Base-by-base conservation (phyloP, 306 rosid genomes). In the Malus fusca region DNA sequence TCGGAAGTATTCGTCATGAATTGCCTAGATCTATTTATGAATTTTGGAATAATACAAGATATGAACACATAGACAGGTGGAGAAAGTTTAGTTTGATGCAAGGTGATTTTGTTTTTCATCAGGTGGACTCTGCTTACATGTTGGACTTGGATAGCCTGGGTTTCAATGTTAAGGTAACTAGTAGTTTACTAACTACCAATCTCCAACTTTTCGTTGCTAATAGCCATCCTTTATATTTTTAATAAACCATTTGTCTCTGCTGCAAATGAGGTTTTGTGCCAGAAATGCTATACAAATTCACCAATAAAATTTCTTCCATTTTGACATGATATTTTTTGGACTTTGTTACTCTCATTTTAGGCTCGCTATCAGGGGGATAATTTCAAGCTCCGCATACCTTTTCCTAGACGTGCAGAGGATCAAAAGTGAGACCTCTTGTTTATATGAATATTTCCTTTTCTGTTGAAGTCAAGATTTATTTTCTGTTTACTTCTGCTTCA, bases 111-210 rank as follows among this genome's bases (percentile, higher is more conserved):
- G 11, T 78, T 64, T 71, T 67, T 81, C 75, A 78, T 67, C 92
- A 95, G 99, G 96, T 95, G 80, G 99, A 95, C 79, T 88, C 55
- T 83, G 97, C 97, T 56, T 58, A 84, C 87, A 92, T 95, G 44
- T 87, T 89, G 84, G 99, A 95, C 85, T 82, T 92, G 89, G 99
- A 95, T 84, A 85, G 90, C 81, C 91, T 95, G 78, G 99, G 99
- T 82, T 88, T 95, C 88, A 84, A 87, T 81, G 93, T 92, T 61
- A 88, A 95, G 97, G 99, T 95, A 4, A 87, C 19, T 70, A 28
- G 42, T 37, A 7, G 42, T 37, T 37, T 37, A 37, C 42, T 37
- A 37, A 37, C 42, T 70, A 28, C 46, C 30, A 23, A 61, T 64
- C 15, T 69, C 68, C 4, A 35, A 37, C 40, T 21, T 52, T 65